These are phyloP conservation scores for Amaranthus palmeri DNA, from an alignment of 148 eudicot genomes.

Conservation along the genomic window DNA sequence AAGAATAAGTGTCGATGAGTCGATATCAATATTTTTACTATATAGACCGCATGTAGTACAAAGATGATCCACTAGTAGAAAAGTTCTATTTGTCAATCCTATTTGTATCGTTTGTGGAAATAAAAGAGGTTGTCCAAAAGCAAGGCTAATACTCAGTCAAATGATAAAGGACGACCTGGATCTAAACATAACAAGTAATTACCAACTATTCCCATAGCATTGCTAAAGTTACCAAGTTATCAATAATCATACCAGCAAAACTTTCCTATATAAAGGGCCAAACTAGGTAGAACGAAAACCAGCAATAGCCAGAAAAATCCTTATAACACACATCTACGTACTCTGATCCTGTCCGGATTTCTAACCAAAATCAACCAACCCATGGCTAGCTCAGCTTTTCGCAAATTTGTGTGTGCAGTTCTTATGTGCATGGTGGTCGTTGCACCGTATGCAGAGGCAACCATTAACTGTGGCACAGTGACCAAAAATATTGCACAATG, in stretches of 20 bases:
- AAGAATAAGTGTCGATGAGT: too few species aligned
- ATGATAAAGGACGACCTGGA: neutral
- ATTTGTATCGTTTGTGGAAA: too few species aligned
- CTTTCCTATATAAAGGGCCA: constrained; percentile 6
- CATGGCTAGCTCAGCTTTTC: constrained; percentile 19
- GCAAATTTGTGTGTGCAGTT: constrained; percentile 19
- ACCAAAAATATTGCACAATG: constrained; percentile 21
- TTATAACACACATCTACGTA: neutral
- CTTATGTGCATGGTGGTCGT: constrained; percentile 30
- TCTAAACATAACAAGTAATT: constrained; percentile 8
- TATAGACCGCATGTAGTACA: too few species aligned
- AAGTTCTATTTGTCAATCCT: too few species aligned
- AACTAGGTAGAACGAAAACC: neutral
- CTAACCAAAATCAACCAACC: neutral
- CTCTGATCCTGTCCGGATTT: neutral
- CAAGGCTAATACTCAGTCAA: too few species aligned
- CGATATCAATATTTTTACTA: too few species aligned
- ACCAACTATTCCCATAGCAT: constrained; percentile 5
- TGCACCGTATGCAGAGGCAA: constrained; percentile 31
- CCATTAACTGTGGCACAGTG: constrained; percentile 37
- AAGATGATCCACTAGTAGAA: too few species aligned
- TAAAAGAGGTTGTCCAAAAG: too few species aligned
- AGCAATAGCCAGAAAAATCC: neutral
- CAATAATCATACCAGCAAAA: neutral
- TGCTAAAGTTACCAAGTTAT: neutral